A percentile compares a stretch with the other conserved stretches of the same genome.
Conservation (phyloP, 345 rosid genomes). For the Cardiospermum halicacabum region DNA sequence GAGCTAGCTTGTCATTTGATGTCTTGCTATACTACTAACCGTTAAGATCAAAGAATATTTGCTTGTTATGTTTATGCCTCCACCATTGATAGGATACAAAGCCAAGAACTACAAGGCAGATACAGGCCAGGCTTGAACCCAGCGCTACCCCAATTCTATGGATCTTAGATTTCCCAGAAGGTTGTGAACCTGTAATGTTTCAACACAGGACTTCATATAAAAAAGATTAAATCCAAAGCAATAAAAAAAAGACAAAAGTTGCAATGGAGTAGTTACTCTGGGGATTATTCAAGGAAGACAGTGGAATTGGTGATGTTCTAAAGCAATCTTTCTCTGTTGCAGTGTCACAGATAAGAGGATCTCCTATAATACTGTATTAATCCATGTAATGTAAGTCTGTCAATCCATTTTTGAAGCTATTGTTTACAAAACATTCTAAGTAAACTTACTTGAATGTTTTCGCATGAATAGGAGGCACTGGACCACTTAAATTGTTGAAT, state of each 20-base stretch:
- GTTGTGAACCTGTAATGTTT: constrained; percentile 54
- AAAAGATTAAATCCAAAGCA: constrained; percentile 9
- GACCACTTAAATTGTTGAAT: constrained; percentile 57
- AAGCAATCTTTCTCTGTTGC: constrained; percentile 61
- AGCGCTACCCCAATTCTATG: constrained; percentile 63
- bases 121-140: constrained; percentile 61
- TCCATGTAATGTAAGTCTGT: background rate
- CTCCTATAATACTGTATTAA: constrained; percentile 66
- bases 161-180: constrained; percentile 42
- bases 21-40: constrained; percentile 38
- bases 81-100: constrained; percentile 73
- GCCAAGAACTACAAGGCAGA: constrained; percentile 54
- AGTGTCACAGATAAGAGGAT: constrained; percentile 65
- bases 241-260: too few species aligned
- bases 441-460: constrained; percentile 71
- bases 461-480: constrained; percentile 42
- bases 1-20: background rate
- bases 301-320: constrained; percentile 47
- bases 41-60: constrained; percentile 80
- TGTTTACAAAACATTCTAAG: background rate
- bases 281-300: constrained; percentile 39
- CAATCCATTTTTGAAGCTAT: too few species aligned
- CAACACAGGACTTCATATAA: too few species aligned
- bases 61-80: constrained; percentile 75
- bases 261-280: constrained; percentile 39